Percentiles rank a stretch among this genome's conserved stretches.
phyloP scores from a whole-genome alignment of 2,329 filamentous ascomycete genomes.

The Trichoderma harzianum region DNA sequence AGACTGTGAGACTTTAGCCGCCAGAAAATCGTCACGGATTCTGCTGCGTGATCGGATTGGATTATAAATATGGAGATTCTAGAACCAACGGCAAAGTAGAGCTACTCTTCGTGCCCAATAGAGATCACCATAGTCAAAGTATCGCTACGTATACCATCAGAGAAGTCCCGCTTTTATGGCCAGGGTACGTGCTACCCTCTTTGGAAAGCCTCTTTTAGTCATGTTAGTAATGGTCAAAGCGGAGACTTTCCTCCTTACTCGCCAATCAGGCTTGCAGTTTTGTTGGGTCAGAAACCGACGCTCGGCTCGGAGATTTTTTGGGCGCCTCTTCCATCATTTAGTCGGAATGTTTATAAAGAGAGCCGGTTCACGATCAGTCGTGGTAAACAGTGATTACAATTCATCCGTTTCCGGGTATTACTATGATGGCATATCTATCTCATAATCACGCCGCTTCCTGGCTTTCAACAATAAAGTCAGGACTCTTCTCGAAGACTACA shows the following conservation, averaged over 20 bases:
- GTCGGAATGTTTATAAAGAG: not conserved
- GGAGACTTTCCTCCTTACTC: not conserved
- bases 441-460: not conserved
- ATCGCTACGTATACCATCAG: not conserved
- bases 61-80: not conserved
- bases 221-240: not conserved
- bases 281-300: not conserved
- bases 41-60: not conserved
- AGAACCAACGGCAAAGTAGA: not conserved
- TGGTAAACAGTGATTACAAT: not conserved
- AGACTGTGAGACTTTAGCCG: not conserved
- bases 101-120: not conserved
- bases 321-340: not conserved
- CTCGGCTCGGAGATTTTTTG: not conserved
- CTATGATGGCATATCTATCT: not conserved
- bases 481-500: not conserved
- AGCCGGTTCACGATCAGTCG: not conserved
- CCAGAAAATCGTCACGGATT: not conserved
- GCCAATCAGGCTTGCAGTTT: not conserved
- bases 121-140: fast-evolving
- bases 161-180: not conserved
- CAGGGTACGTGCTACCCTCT: not conserved
- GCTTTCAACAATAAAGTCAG: not conserved
- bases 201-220: not conserved
- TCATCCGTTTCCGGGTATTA: not conserved